Percentiles rank a stretch among this genome's conserved stretches.
phyloP scores from a whole-genome alignment of 2,329 filamentous ascomycete species.

The Botryotinia globosa region DNA sequence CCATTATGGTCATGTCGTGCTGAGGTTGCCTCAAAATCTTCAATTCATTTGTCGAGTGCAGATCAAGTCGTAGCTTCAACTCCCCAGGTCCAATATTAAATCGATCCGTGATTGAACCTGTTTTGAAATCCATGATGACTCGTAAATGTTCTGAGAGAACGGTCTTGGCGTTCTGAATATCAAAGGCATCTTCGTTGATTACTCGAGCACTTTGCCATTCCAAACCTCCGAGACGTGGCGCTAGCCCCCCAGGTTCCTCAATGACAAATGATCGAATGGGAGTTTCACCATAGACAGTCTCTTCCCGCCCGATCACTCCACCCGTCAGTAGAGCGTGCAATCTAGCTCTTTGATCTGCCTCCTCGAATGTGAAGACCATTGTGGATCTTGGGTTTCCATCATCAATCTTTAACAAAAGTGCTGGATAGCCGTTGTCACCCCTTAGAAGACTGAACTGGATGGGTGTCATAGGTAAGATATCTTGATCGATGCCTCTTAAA shows the following conservation, averaged over 20 bases:
- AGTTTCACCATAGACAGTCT: constrained; percentile 69
- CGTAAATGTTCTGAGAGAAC: constrained; percentile 75
- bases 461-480: constrained; percentile 61
- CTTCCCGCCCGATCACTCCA: constrained; percentile 63
- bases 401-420: constrained; percentile 62
- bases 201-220: constrained; percentile 67
- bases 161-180: constrained; percentile 59
- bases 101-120: constrained; percentile 77
- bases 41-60: constrained; percentile 57
- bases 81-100: constrained; percentile 79
- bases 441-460: constrained; percentile 76
- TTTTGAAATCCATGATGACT: constrained; percentile 70
- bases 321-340: constrained; percentile 74
- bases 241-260: constrained; percentile 45
- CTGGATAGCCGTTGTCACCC: constrained; percentile 66
- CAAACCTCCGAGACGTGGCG: constrained; percentile 38
- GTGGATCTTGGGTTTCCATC: constrained; percentile 47
- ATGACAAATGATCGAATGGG: constrained; percentile 64
- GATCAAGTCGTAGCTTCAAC: constrained; percentile 63
- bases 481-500: constrained; percentile 71
- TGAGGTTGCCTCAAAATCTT: constrained; percentile 71
- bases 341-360: constrained; percentile 65
- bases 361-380: constrained; percentile 74
- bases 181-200: constrained; percentile 64
- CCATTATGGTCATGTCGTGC: constrained; percentile 70